Base-by-base conservation (phyloP, 305 asterid genomes). In the Fraxinus greggii region DNA sequence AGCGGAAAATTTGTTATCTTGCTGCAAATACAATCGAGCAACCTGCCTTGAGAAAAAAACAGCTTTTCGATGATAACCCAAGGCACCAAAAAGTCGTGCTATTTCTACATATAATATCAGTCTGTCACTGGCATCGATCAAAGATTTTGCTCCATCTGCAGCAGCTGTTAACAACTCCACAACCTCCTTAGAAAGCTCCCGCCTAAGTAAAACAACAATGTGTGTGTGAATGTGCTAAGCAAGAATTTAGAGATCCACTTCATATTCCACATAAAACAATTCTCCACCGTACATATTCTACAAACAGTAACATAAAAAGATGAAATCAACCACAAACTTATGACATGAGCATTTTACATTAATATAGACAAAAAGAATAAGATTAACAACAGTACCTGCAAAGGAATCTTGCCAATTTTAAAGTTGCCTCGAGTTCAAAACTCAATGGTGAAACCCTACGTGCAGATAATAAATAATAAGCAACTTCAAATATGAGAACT, bases 1-100 rank as follows among this genome's bases (percentile, higher is more conserved):
- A 65, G 99, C 99, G 69, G 99, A 96, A 87, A 91, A 86, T 86
- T 92, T 92, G 83, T 90, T 93, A 83, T 94, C 98, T 87, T 95
- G 99, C 84, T 93, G 99, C 92, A 93, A 90, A 90, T 93, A 96
- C 85, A 96, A 88, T 89, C 92, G 99, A 83, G 99, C 97, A 84
- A 96, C 98, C 91, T 89, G 99, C 88, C 99, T 88, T 40, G 98
- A 96, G 92, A 96, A 96, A 87, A 96, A 96, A 79, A 98, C 99
- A 88, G 99, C 97, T 88, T 94, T 96, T 72, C 99, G 91, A 81
- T 91, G 98, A 87, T 94, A 96, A 83, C 98, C 98, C 85, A 96
- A 93, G 79, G 93, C 89, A 42, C 98, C 98, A 88, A 93, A 96
- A 79, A 96, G 97, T 31, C 99, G 90, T 80, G 99, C 98, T 88